Conservation (phyloP, 352 stramenopile genomes). For the Blastocystis sp. region DNA sequence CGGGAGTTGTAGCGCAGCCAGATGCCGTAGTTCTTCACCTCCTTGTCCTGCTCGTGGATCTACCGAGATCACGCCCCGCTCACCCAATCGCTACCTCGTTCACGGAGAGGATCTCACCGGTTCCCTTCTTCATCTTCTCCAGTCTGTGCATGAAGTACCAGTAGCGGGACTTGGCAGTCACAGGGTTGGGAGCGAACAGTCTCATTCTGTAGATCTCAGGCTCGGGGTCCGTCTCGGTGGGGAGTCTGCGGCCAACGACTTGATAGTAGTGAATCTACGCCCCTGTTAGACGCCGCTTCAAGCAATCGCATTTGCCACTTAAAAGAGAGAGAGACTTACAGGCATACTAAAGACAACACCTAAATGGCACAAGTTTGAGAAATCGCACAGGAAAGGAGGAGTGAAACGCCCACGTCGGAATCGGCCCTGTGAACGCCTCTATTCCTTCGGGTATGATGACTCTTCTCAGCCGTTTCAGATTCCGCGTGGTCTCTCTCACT, state of each 20-base stretch:
- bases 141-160: slow-evolving; percentile 99
- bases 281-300: neutral
- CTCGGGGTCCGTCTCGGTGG: slow-evolving; percentile 85
- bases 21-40: slow-evolving; percentile 99
- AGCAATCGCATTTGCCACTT: neutral
- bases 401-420: slow-evolving; percentile 11
- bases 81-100: slow-evolving; percentile 85
- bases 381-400: neutral
- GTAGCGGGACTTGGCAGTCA: slow-evolving; percentile 98
- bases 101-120: slow-evolving; percentile 96
- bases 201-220: slow-evolving; percentile 98
- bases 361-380: slow-evolving; percentile 15
- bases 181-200: slow-evolving; percentile 89
- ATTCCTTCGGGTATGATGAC: neutral
- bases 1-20: slow-evolving; percentile 99
- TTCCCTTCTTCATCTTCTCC: slow-evolving; percentile 99
- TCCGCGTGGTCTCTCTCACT: neutral
- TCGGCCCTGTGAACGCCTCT: neutral
- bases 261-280: slow-evolving; percentile 18
- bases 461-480: neutral
- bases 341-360: neutral
- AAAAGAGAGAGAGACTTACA: neutral
- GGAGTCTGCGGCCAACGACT: slow-evolving; percentile 7
- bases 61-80: slow-evolving; percentile 70
- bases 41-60: slow-evolving; percentile 95